A percentile compares a stretch with the other conserved stretches of the same genome.
These are phyloP conservation scores for Leccinum glutinopallens DNA, from an alignment of 1,284 basidiomycete genomes.

Conservation along the genomic window DNA sequence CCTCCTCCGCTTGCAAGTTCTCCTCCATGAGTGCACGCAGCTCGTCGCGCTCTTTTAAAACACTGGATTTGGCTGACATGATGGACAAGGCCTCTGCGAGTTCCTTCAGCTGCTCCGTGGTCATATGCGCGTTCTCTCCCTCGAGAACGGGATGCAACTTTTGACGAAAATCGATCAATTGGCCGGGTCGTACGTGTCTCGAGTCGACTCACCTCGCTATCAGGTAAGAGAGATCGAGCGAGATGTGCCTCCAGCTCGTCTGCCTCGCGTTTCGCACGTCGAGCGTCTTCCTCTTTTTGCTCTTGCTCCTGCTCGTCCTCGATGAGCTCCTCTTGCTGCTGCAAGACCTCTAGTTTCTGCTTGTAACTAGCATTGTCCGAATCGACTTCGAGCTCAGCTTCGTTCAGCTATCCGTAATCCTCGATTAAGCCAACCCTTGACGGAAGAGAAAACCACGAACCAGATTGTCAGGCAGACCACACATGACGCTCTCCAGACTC, in stretches of 20 bases:
- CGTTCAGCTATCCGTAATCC: constrained; percentile 69
- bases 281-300: constrained; percentile 90
- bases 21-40: constrained; percentile 90
- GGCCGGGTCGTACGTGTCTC: background rate
- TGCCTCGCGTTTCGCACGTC: constrained; percentile 81
- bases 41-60: constrained; percentile 95
- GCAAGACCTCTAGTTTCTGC: constrained; percentile 96
- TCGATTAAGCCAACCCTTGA: background rate
- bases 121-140: constrained; percentile 89
- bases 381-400: constrained; percentile 95
- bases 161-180: background rate
- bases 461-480: constrained; percentile 92
- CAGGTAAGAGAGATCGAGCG: constrained; percentile 76
- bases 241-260: constrained; percentile 74
- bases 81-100: constrained; percentile 91
- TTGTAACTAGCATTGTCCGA: constrained; percentile 95
- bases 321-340: constrained; percentile 98
- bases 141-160: constrained; percentile 51
- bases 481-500: constrained; percentile 88
- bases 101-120: constrained; percentile 93
- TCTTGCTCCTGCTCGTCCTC: constrained; percentile 99
- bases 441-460: constrained; percentile 46
- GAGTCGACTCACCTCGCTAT: constrained; percentile 61
- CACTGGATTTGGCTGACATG: constrained; percentile 94
- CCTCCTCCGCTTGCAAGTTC: constrained; percentile 86